These are phyloP conservation scores for Fragaria nilgerrensis DNA, from an alignment of 306 rosid genomes.

Conservation along the genomic window DNA sequence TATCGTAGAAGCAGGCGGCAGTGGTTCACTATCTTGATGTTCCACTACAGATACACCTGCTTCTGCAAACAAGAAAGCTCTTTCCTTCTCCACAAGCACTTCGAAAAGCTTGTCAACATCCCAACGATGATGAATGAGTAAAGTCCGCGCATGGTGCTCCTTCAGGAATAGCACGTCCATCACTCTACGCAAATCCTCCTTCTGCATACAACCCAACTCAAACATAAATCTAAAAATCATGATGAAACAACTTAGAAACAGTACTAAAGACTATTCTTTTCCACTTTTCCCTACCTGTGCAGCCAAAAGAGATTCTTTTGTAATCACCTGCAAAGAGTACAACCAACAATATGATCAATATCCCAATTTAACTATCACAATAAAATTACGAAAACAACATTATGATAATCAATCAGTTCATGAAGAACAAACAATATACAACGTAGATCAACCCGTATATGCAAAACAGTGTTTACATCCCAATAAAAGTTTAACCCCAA, in stretches of 20 bases:
- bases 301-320: constrained; percentile 60
- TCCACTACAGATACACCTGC: constrained; percentile 76
- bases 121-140: constrained; percentile 88
- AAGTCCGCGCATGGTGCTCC: constrained; percentile 80
- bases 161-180: constrained; percentile 72
- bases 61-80: constrained; percentile 45
- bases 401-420: not conserved
- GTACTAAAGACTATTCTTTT: not conserved
- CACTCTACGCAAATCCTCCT: constrained; percentile 79
- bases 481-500: not conserved
- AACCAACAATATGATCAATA: constrained; percentile 15
- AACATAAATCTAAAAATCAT: constrained; percentile 16
- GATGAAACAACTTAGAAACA: not conserved
- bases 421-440: not conserved
- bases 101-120: constrained; percentile 72
- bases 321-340: constrained; percentile 58
- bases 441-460: not conserved
- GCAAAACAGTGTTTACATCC: not conserved
- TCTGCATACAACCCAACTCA: constrained; percentile 38
- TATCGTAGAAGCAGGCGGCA: constrained; percentile 30
- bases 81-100: constrained; percentile 71
- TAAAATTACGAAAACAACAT: constrained; percentile 1
- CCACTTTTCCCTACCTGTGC: constrained; percentile 61
- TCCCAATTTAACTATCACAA: not conserved
- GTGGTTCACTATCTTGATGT: constrained; percentile 30